Conservation (phyloP, 2,329 filamentous ascomycete genomes). For the Achaetomium macrosporum region DNA sequence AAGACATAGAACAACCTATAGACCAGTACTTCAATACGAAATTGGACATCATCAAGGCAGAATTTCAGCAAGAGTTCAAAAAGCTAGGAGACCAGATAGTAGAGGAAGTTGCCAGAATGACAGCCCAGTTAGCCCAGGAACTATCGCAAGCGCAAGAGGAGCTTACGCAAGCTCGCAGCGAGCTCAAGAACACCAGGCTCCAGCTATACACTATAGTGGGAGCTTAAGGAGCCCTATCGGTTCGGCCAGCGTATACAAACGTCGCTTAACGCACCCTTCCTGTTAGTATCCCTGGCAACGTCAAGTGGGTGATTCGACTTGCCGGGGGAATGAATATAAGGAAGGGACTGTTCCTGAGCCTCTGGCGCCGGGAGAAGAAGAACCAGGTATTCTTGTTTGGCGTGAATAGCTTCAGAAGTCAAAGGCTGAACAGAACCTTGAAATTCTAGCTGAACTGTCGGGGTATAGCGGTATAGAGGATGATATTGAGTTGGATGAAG, state of each 20-base stretch:
- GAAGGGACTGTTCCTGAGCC: no score
- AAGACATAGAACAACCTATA: not conserved
- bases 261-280: slow-evolving; percentile 1
- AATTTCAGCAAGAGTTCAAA: slow-evolving; percentile 3
- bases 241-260: slow-evolving; percentile 5
- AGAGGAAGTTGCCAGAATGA: slow-evolving; percentile 2
- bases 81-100: slow-evolving; percentile 1
- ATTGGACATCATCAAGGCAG: slow-evolving; percentile 7
- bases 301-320: no score
- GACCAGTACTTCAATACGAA: slow-evolving; percentile 4
- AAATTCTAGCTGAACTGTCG: no score
- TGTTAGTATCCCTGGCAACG: no score
- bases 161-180: not conserved
- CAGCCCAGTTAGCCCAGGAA: not conserved
- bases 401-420: no score
- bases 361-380: no score
- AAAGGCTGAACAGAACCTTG: no score
- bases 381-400: no score
- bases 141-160: slow-evolving; percentile 5
- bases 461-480: no score
- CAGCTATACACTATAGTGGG: slow-evolving; percentile 3
- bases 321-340: no score
- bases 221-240: not conserved
- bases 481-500: no score
- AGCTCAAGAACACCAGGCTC: slow-evolving; percentile 4